Evolutionary conservation across 208 protist species (phyloP).

Genomic region (Acanthamoeba castellanii): DNA sequence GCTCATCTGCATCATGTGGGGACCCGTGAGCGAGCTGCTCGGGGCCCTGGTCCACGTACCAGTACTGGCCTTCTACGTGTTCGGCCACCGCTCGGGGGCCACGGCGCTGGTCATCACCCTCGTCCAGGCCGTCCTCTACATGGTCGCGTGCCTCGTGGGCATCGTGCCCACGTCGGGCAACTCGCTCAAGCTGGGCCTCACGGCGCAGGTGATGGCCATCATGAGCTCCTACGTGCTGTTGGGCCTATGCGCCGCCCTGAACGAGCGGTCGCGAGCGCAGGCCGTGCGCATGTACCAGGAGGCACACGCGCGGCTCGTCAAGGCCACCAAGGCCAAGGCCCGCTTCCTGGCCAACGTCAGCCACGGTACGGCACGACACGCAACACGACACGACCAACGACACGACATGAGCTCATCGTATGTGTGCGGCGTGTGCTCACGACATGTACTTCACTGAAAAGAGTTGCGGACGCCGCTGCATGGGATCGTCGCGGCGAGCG

Average conservation of each 20-base stretch:
- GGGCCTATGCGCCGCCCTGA: not conserved
- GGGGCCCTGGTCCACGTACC: not conserved
- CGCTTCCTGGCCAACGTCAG: constrained; percentile 46
- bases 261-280: not conserved
- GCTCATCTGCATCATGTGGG: not conserved
- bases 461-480: not conserved
- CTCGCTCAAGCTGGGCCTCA: constrained; percentile 32
- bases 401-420: not conserved
- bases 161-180: not conserved
- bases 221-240: constrained; percentile 23
- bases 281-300: not conserved
- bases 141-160: not conserved
- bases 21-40: constrained; percentile 9
- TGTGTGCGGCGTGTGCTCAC: not conserved
- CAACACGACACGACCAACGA: not conserved
- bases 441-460: not conserved
- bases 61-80: constrained; percentile 30
- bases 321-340: constrained; percentile 49
- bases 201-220: not conserved
- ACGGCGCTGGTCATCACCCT: not conserved
- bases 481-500: not conserved
- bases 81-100: not conserved
- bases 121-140: not conserved
- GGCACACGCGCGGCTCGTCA: not conserved
- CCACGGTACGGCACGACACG: not conserved